A percentile compares a stretch with the other conserved stretches of the same genome.
phyloP scores from a whole-genome alignment of 192 early-diverging fungal species.

The Diversispora epigaea region DNA sequence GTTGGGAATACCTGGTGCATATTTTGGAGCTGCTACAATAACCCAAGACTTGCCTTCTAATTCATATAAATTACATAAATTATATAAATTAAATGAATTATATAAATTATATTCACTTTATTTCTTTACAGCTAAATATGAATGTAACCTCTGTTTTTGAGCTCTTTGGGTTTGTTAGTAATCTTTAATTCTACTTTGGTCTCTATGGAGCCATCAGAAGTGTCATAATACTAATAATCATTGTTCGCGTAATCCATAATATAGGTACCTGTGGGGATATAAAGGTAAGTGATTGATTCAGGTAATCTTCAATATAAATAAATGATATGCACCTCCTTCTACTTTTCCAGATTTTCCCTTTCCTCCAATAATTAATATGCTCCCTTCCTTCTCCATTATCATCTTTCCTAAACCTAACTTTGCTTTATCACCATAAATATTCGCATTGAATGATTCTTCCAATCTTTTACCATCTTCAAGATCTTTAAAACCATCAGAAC shows the following conservation, averaged over 20 bases:
- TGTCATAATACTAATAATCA: constrained; percentile 32
- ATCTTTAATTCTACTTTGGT: neutral
- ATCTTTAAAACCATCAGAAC: neutral
- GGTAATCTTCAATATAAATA: neutral
- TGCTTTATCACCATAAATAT: constrained; percentile 4
- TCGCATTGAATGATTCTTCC: neutral
- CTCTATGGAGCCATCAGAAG: constrained; percentile 21
- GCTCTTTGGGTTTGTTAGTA: neutral
- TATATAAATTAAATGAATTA: neutral
- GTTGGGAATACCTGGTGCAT: constrained; percentile 23
- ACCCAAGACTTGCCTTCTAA: constrained; percentile 29
- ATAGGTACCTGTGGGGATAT: neutral
- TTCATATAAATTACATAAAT: neutral
- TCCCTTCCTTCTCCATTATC: constrained; percentile 21
- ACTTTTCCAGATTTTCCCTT: constrained; percentile 21
- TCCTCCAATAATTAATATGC: constrained; percentile 28
- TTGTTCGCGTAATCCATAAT: constrained; percentile 23
- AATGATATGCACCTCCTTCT: neutral
- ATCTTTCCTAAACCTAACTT: constrained; percentile 17
- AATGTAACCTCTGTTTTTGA: neutral
- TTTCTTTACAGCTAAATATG: neutral
- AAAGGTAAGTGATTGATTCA: neutral
- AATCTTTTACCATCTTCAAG: neutral
- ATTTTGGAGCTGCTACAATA: constrained; percentile 28
- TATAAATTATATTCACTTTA: neutral